These are phyloP conservation scores for Penicillium simplicissimum DNA, from an alignment of 495 filamentous ascomycete species.

Conservation along the genomic window DNA sequence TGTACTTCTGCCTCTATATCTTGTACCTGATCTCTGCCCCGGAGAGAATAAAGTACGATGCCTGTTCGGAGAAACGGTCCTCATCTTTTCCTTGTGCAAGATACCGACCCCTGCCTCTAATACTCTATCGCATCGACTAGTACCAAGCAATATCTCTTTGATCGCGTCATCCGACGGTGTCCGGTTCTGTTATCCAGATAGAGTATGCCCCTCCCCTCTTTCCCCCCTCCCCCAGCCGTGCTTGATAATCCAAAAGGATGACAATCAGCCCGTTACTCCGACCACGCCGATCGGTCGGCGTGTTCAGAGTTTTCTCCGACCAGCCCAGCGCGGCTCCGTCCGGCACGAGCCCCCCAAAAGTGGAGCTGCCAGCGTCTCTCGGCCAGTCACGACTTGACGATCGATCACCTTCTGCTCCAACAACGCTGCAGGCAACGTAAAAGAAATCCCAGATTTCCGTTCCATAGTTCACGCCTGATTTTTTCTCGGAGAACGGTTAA, in stretches of 20 bases:
- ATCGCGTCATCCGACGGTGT: conserved; percentile 4
- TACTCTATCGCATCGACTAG: not conserved
- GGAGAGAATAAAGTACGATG: not conserved
- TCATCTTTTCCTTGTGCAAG: not conserved
- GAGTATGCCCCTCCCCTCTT: not conserved
- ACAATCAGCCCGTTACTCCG: conserved; percentile 15
- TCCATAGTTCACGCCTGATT: conserved; percentile 8
- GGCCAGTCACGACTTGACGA: conserved; percentile 21
- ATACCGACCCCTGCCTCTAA: not conserved
- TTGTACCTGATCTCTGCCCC: not conserved
- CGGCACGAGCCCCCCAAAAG: conserved; percentile 15
- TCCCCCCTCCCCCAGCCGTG: not conserved
- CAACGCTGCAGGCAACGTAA: conserved; percentile 19
- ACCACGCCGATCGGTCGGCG: conserved; percentile 29
- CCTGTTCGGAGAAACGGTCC: not conserved
- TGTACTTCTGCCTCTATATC: not conserved
- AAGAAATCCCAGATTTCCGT: conserved; percentile 14
- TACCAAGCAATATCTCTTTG: not conserved
- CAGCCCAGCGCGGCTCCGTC: conserved; percentile 13
- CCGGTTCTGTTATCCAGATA: not conserved
- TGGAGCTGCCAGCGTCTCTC: conserved; percentile 17
- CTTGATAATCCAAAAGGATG: conserved; percentile 7
- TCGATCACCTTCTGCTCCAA: conserved; percentile 20
- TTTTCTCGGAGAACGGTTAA: not conserved
- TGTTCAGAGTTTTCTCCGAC: conserved; percentile 22